These are phyloP conservation scores for Vigna radiata DNA, from an alignment of 306 rosid genomes.

Conservation along the genomic window DNA sequence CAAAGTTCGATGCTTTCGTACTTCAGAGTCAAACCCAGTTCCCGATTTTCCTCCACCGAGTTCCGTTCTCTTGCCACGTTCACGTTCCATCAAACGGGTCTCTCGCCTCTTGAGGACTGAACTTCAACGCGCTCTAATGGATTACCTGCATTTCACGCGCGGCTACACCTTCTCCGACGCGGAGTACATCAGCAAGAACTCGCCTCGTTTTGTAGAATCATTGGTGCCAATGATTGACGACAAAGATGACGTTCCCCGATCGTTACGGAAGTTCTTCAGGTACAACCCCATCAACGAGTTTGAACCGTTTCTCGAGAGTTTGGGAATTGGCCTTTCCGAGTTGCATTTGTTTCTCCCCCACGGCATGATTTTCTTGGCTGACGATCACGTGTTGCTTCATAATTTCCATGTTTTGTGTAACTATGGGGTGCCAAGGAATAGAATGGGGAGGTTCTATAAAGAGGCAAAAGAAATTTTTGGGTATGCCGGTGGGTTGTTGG, in stretches of 20 bases:
- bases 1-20: conserved; percentile 39
- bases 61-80: conserved; percentile 11
- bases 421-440: conserved; percentile 68
- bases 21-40: conserved; percentile 33
- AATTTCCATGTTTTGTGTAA: conserved; percentile 61
- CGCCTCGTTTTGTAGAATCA: conserved; percentile 62
- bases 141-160: conserved; percentile 71
- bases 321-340: conserved; percentile 66
- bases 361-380: conserved; percentile 59
- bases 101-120: conserved; percentile 50
- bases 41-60: conserved; percentile 21
- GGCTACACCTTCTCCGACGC: conserved; percentile 65
- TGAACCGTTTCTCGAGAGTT: conserved; percentile 84
- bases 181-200: conserved; percentile 74
- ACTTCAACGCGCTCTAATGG: conserved; percentile 60
- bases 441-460: conserved; percentile 68
- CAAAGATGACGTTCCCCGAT: conserved; percentile 46
- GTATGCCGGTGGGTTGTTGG: conserved; percentile 55
- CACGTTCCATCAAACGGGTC: conserved; percentile 38
- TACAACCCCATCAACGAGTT: conserved; percentile 82
- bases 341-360: conserved; percentile 56
- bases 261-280: conserved; percentile 57
- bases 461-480: conserved; percentile 72
- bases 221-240: conserved; percentile 51
- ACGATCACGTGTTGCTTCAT: conserved; percentile 61